Evolutionary conservation across 2,329 filamentous ascomycete genomes (phyloP).

Genomic region (Venturia aucupariae): DNA sequence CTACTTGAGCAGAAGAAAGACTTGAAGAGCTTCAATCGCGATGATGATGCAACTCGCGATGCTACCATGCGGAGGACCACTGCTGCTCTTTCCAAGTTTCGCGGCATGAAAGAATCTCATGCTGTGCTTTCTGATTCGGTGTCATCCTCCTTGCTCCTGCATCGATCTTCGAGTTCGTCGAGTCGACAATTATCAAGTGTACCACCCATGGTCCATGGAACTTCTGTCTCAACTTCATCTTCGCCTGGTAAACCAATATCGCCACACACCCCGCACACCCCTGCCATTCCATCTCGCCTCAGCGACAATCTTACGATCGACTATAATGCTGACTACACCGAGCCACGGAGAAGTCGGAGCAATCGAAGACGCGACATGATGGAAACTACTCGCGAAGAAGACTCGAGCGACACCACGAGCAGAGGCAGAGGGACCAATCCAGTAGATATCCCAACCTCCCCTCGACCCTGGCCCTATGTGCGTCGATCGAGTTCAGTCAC

Average conservation of each 20-base stretch:
- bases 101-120: conserved; percentile 81
- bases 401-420: conserved; percentile 10
- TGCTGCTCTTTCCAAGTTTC: conserved; percentile 75
- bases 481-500: conserved; percentile 43
- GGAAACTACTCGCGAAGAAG: conserved; percentile 10
- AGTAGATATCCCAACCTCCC: conserved; percentile 66
- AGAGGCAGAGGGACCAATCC: conserved; percentile 46
- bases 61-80: conserved; percentile 65
- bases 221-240: conserved; percentile 73
- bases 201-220: conserved; percentile 51
- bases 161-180: conserved; percentile 70
- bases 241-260: conserved; percentile 90
- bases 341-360: conserved; percentile 27
- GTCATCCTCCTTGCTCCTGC: conserved; percentile 77
- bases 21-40: conserved; percentile 67
- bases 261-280: conserved; percentile 87
- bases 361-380: not conserved
- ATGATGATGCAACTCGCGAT: conserved; percentile 49
- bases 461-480: conserved; percentile 41
- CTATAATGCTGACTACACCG: conserved; percentile 53
- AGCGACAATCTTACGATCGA: conserved; percentile 82
- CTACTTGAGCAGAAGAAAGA: conserved; percentile 81
- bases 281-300: conserved; percentile 85
- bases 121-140: conserved; percentile 86
- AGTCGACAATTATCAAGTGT: conserved; percentile 63